Evolutionary conservation across 805 yeast species (phyloP), one percentile per base, ranked within the genome.

Genomic region (Saccharomycopsis guyanensis): DNA sequence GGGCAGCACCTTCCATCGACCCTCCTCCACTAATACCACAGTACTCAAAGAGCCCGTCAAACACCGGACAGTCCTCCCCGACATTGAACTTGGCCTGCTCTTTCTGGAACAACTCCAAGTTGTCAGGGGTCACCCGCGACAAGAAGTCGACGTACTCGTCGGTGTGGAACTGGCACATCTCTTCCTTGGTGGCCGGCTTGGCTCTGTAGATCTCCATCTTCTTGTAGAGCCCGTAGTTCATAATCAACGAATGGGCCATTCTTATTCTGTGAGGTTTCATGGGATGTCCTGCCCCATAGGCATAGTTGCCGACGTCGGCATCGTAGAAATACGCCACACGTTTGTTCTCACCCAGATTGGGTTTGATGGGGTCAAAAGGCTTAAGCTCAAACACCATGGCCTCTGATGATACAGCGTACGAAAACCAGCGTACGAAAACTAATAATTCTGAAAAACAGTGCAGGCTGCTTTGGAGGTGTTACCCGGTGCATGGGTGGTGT

Each of bases 201-300:
- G 97, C 97, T 42, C 97, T 76, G 64, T 89, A 89, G 41, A 93
- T 86, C 62, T 93, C 97, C 96, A 93, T 91, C 66, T 91, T 85
- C 65, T 89, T 87, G 69, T 93, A 89, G 44, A 93, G 73, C 1
- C 97, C 97, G 64, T 93, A 93, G 66, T 91, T 89, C 95, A 93
- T 91, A 55, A 93, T 86, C 58, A 93, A 72, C 36, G 95, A 86
- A 64, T 93, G 97, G 5, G 97, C 95, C 95, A 93, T 89, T 78
- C 97, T 83, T 68, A 93, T 88, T 61, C 98, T 80, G 64, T 91
- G 97, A 20, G 98, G 98, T 63, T 93, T 93, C 98, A 93, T 93
- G 35, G 97, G 97, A 65, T 93, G 98, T 24, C 96, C 96, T 3
- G 96, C 93, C 47, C 97, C 97, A 62, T 93, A 93, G 38, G 97